Percentiles rank a stretch among this genome's conserved stretches.
Evolutionary conservation across 2,329 filamentous ascomycete species (phyloP).

Genomic region (Penicillium crustosum): DNA sequence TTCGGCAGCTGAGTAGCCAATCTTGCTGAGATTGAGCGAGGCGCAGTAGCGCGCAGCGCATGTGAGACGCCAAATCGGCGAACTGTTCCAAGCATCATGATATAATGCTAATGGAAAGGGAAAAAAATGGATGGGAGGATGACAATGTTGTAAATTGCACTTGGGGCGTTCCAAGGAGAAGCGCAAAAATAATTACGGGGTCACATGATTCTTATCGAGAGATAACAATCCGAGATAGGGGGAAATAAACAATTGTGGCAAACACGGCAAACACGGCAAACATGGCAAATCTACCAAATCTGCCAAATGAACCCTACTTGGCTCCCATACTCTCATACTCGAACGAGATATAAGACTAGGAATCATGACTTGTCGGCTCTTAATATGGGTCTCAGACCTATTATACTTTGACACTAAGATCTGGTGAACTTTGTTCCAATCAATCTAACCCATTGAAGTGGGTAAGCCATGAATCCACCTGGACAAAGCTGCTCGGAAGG

Average conservation of each 20-base stretch:
- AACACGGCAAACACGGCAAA: background rate
- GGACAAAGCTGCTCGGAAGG: background rate
- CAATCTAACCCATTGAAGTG: background rate
- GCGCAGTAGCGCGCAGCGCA: conserved; percentile 37
- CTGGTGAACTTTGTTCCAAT: background rate
- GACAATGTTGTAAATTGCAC: conserved; percentile 10
- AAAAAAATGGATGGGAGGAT: conserved; percentile 4
- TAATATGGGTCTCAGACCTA: background rate
- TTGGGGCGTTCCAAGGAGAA: conserved; percentile 16
- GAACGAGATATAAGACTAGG: background rate
- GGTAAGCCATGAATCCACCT: background rate
- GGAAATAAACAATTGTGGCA: background rate
- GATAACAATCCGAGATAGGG: conserved; percentile 4
- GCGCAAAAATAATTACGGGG: conserved; percentile 23
- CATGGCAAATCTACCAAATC: background rate
- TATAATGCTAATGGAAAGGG: conserved; percentile 11
- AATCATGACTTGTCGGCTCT: background rate
- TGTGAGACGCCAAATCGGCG: conserved; percentile 41
- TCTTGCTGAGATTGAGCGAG: conserved; percentile 29
- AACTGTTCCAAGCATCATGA: conserved; percentile 41
- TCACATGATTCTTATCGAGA: conserved; percentile 28
- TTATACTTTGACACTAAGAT: background rate
- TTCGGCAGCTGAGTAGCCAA: conserved; percentile 32
- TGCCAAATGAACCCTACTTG: background rate
- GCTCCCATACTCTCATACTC: background rate